Evolutionary conservation across 2,329 filamentous ascomycete genomes (phyloP).

Genomic region (Aureobasidium sp.): DNA sequence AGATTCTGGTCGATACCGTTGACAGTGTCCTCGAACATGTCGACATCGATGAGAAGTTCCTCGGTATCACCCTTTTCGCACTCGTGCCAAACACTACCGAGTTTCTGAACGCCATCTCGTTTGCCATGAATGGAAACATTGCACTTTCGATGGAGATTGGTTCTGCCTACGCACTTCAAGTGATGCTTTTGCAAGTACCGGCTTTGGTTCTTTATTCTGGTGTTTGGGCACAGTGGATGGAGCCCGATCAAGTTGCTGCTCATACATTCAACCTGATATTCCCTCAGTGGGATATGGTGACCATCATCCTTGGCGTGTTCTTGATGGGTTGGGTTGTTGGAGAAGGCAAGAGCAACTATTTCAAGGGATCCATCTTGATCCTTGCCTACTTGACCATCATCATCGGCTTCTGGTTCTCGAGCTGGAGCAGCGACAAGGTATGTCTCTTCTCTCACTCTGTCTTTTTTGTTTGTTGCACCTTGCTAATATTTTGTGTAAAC

Average conservation of each 20-base stretch:
- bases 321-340: conserved; percentile 95
- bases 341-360: conserved; percentile 99
- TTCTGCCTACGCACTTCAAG: conserved; percentile 91
- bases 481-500: neutral
- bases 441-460: conserved; percentile 16
- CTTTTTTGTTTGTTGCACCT: neutral
- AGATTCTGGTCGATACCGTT: conserved; percentile 93
- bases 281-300: conserved; percentile 98
- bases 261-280: conserved; percentile 82
- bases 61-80: conserved; percentile 93
- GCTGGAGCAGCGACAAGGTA: conserved; percentile 48
- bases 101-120: conserved; percentile 97
- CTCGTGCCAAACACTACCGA: conserved; percentile 97
- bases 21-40: conserved; percentile 90
- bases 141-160: conserved; percentile 98
- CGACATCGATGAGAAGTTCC: conserved; percentile 91
- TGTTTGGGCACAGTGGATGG: conserved; percentile 52
- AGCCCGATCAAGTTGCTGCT: conserved; percentile 44
- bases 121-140: conserved; percentile 99
- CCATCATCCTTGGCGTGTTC: conserved; percentile 91
- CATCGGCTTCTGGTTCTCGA: conserved; percentile 82
- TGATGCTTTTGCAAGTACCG: conserved; percentile 89
- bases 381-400: conserved; percentile 89
- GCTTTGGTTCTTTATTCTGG: conserved; percentile 88
- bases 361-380: conserved; percentile 94